Evolutionary conservation across 192 early-diverging fungal species (phyloP).

Genomic region (Backusella morwellensis): DNA sequence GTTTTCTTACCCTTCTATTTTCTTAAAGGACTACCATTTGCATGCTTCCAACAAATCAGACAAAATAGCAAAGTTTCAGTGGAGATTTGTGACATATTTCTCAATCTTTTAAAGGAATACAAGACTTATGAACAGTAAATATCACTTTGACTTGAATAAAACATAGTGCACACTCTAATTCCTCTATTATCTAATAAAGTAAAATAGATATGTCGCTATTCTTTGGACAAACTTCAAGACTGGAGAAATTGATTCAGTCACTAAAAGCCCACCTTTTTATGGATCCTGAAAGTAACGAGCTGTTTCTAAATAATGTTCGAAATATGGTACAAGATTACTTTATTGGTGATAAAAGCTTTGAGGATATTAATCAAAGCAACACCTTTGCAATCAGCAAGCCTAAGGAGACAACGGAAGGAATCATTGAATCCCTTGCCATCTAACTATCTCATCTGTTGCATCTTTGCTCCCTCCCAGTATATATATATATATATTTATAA

Average conservation of each 20-base stretch:
- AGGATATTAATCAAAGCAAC: not conserved
- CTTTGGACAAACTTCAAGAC: constrained; percentile 46
- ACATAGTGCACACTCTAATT: not conserved
- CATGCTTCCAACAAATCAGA: constrained; percentile 46
- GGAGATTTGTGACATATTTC: constrained; percentile 55
- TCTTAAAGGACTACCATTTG: constrained; percentile 51
- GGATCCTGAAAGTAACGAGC: constrained; percentile 25
- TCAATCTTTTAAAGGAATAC: constrained; percentile 58
- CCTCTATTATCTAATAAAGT: not conserved
- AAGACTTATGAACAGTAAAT: constrained; percentile 57
- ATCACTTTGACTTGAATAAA: not conserved
- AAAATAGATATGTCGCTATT: constrained; percentile 58
- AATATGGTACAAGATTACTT: constrained; percentile 39
- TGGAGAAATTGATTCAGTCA: constrained; percentile 68
- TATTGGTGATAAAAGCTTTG: not conserved
- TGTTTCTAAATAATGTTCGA: constrained; percentile 41
- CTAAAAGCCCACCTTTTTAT: constrained; percentile 44
- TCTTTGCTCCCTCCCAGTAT: not conserved
- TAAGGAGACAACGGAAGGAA: not conserved
- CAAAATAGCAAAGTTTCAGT: constrained; percentile 39
- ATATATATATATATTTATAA: not conserved
- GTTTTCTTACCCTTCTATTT: not conserved
- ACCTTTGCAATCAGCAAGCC: not conserved
- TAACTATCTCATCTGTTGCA: not conserved
- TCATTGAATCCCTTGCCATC: not conserved